These are phyloP conservation scores for Penicillium atrosanguineum DNA, from an alignment of 495 filamentous ascomycete genomes.

Conservation along the genomic window DNA sequence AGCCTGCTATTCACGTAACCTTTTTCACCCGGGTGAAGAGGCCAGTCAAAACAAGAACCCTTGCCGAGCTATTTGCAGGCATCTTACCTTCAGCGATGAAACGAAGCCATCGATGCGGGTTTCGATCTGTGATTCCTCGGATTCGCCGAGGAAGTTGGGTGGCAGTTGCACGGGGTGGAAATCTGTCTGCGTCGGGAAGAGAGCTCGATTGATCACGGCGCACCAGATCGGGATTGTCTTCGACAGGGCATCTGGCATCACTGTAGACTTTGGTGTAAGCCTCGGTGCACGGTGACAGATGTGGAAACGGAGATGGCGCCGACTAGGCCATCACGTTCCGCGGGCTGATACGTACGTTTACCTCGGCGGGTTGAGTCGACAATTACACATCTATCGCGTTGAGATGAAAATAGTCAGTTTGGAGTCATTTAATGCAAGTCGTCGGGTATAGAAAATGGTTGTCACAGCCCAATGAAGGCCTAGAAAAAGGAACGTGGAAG, in stretches of 20 bases:
- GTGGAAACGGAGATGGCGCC: constrained; percentile 3
- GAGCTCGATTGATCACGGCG: constrained; percentile 72
- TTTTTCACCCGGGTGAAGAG: constrained; percentile 10
- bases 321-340: constrained; percentile 5
- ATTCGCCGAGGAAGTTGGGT: constrained; percentile 61
- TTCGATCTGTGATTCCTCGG: constrained; percentile 79
- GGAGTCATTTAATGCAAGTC: background rate
- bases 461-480: background rate
- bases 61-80: background rate
- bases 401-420: constrained; percentile 6
- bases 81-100: constrained; percentile 52
- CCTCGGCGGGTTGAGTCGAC: constrained; percentile 93
- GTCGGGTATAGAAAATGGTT: background rate
- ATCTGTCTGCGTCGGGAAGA: constrained; percentile 60
- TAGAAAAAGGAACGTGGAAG: background rate
- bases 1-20: background rate
- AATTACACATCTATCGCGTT: constrained; percentile 67
- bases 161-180: constrained; percentile 61
- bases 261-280: constrained; percentile 33
- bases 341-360: constrained; percentile 58
- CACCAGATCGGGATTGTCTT: constrained; percentile 97
- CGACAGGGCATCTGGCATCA: constrained; percentile 87
- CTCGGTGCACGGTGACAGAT: constrained; percentile 4
- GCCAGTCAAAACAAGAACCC: background rate
- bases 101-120: constrained; percentile 65